These are phyloP conservation scores for Erodium texanum DNA, from an alignment of 441 rosid species.

Conservation along the genomic window DNA sequence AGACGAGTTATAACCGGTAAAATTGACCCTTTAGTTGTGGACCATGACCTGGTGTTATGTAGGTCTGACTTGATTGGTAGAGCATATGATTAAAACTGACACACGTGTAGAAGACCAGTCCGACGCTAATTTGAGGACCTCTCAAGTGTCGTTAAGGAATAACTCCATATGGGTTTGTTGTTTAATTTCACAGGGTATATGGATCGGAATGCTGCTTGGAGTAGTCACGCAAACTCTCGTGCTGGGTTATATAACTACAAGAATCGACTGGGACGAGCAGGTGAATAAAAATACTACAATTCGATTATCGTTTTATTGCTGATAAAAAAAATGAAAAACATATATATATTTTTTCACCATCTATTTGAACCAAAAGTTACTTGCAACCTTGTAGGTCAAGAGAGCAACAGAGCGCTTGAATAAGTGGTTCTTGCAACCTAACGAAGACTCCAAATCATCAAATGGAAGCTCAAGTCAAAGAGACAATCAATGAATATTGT, in stretches of 20 bases:
- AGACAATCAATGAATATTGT: background rate
- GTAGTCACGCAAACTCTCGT: conserved; percentile 8
- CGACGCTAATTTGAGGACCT: too few species aligned
- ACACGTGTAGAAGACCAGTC: too few species aligned
- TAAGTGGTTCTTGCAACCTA: conserved; percentile 15
- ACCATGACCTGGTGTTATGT: too few species aligned
- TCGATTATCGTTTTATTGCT: too few species aligned
- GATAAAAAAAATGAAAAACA: too few species aligned
- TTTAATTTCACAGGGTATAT: conserved; percentile 13
- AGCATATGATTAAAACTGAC: too few species aligned
- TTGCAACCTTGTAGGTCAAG: conserved; percentile 21
- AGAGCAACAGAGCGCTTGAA: conserved; percentile 30
- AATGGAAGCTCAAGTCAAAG: background rate
- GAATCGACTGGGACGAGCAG: conserved; percentile 22
- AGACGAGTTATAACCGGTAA: too few species aligned
- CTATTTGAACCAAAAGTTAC: background rate
- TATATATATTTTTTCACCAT: too few species aligned
- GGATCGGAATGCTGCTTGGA: conserved; percentile 20
- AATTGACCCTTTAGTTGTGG: too few species aligned
- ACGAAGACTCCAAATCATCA: conserved; percentile 14
- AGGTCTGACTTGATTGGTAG: too few species aligned
- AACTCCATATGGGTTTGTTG: too few species aligned
- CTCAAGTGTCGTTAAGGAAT: too few species aligned
- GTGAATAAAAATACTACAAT: conserved; percentile 1
- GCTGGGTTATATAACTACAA: conserved; percentile 14